Evolutionary conservation across 148 eudicot species (phyloP), one percentile per base, ranked within the genome.

Genomic region (Bassia scoparia): DNA sequence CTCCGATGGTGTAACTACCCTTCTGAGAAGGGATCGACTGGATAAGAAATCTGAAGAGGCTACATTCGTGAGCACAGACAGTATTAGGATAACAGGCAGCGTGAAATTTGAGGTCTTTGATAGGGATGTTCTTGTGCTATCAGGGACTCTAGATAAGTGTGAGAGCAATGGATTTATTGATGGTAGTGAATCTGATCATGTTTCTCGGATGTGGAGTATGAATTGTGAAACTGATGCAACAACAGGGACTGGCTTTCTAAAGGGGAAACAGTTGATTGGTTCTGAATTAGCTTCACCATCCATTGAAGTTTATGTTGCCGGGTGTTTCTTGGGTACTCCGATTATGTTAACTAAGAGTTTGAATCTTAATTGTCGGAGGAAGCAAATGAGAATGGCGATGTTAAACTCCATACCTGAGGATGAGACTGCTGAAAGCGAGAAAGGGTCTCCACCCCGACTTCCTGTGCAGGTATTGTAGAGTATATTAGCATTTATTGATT

Each of bases 241-340:
- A 54, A 59, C 49, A 1, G 85, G 85, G 34, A 75, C 73, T 15
- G 87, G 90, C 35, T 86, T 87, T 74, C 74, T 87, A 56, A 86
- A 89, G 73, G 88, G 87, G n/a, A 89, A 82, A 72, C 85, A 77
- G 29, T 29, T 64, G 31, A 78, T 37, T 60, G 76, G 76, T 18
- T 56, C 77, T 55, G 86, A 78, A 43, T 68, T 65, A n/a, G 74
- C 54, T 46, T 74, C 80, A 63, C 93, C 92, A 5, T 69, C 70
- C 38, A 77, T 88, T 63, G 97, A 92, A 80, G 97, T 92, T 27
- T 92, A 75, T 81, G 85, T 88, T 74, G 93, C 97, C 34, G 92
- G 97, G 67, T 78, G 82, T 73, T 88, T 85, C 76, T 83, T 75
- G 61, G 86, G 88, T 21, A 64, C 31, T 16, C 97, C 96, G 2